phyloP scores from a whole-genome alignment of 306 rosid species.

The Potentilla sterilis region DNA sequence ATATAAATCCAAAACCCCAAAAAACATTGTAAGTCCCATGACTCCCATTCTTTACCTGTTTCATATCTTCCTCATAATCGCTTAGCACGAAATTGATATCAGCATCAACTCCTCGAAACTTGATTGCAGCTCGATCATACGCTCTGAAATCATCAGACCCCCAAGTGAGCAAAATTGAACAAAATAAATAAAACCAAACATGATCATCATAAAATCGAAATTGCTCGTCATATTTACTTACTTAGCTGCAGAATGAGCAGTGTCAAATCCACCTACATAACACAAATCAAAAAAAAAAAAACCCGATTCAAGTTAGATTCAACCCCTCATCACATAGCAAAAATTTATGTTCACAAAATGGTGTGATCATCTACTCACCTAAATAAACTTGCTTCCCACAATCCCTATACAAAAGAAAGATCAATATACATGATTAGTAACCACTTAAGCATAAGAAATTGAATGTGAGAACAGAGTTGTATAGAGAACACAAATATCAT shows the following conservation, averaged over 20 bases:
- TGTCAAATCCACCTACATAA: constrained; percentile 52
- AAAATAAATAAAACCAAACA: neutral
- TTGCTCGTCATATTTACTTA: neutral
- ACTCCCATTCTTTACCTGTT: constrained; percentile 28
- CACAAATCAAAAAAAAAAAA: neutral
- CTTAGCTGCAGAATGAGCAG: constrained; percentile 60
- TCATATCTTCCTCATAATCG: constrained; percentile 53
- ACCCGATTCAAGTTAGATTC: constrained; percentile 14
- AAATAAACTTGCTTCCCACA: constrained; percentile 63
- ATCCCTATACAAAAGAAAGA: constrained; percentile 33
- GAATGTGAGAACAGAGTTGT: neutral
- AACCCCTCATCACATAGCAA: neutral
- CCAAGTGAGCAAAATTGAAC: neutral
- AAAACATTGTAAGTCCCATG: neutral
- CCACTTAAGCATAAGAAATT: neutral
- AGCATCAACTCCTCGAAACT: constrained; percentile 57
- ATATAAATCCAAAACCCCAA: neutral
- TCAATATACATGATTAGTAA: neutral
- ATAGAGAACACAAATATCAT: neutral
- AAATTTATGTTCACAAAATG: neutral
- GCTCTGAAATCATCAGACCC: constrained; percentile 32
- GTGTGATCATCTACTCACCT: constrained; percentile 31
- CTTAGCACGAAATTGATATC: constrained; percentile 44
- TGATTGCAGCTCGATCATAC: constrained; percentile 59
- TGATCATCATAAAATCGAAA: neutral